Conservation (phyloP, 441 rosid species). For the Sinapis alba region DNA sequence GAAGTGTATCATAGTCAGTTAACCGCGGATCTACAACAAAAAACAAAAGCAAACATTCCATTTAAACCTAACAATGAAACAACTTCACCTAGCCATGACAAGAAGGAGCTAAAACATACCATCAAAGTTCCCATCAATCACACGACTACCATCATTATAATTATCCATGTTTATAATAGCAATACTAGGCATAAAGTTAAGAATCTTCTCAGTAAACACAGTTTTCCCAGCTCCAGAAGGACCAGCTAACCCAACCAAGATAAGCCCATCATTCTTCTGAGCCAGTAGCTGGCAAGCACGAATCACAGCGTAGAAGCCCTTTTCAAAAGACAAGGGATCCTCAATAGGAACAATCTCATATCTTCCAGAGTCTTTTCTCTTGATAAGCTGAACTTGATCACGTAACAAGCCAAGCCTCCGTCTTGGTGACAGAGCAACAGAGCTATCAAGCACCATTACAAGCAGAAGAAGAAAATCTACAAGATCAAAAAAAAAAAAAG, state of each 20-base stretch:
- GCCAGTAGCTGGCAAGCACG: constrained; percentile 92
- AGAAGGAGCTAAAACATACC: constrained; percentile 37
- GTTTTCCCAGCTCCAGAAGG: constrained; percentile 99
- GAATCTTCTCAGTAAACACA: constrained; percentile 86
- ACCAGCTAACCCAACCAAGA: constrained; percentile 93
- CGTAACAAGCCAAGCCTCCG: constrained; percentile 77
- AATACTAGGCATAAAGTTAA: constrained; percentile 91
- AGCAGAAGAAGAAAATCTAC: constrained; percentile 2
- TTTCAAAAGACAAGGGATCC: constrained; percentile 82
- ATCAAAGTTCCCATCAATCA: constrained; percentile 95
- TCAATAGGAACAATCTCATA: constrained; percentile 81
- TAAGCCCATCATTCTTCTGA: constrained; percentile 87
- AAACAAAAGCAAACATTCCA: not conserved
- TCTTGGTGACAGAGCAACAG: constrained; percentile 63
- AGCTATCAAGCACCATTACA: constrained; percentile 59
- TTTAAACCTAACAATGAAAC: constrained; percentile 1
- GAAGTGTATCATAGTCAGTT: constrained; percentile 92
- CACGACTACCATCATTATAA: constrained; percentile 86
- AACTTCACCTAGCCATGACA: constrained; percentile 6
- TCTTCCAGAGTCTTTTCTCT: constrained; percentile 71
- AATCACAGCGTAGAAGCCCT: constrained; percentile 93
- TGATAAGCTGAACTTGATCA: constrained; percentile 83
- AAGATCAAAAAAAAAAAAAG: not conserved
- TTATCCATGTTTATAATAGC: constrained; percentile 93
- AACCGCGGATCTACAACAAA: constrained; percentile 84